A percentile compares a stretch with the other conserved stretches of the same genome.
phyloP scores from a whole-genome alignment of 1,139 yeast genomes.

The Scheffersomyces lignicola region DNA sequence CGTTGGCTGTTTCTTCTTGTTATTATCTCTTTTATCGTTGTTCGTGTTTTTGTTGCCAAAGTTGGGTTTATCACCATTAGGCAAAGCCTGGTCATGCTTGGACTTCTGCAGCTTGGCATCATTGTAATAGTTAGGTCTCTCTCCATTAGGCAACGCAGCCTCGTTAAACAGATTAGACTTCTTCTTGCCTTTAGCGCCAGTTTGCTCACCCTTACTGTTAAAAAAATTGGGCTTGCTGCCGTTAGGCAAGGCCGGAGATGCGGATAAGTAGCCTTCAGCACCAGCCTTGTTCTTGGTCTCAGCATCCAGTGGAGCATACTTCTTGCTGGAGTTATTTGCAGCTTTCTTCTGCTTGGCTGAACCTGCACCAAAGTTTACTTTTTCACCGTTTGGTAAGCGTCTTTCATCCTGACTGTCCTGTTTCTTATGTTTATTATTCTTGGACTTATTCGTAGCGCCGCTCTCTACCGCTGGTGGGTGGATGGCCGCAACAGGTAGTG shows the following conservation, averaged over 20 bases:
- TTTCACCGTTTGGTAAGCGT: constrained; percentile 42
- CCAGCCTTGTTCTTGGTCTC: constrained; percentile 6
- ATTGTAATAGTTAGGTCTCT: constrained; percentile 27
- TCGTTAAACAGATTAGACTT: constrained; percentile 5
- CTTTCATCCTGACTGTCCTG: constrained; percentile 21
- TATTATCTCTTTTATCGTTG: constrained; percentile 15
- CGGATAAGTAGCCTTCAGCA: neutral
- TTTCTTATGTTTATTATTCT: constrained; percentile 3
- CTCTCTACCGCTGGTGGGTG: neutral
- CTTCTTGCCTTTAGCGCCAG: constrained; percentile 4
- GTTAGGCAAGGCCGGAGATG: constrained; percentile 26
- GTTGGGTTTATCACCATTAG: constrained; percentile 34
- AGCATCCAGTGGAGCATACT: constrained; percentile 7
- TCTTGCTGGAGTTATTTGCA: constrained; percentile 8
- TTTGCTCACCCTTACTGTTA: constrained; percentile 17
- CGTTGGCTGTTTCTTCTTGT: constrained; percentile 18
- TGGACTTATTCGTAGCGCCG: constrained; percentile 4
- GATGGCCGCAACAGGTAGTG: neutral
- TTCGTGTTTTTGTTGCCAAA: constrained; percentile 18
- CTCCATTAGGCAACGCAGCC: constrained; percentile 29
- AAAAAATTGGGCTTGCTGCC: constrained; percentile 35
- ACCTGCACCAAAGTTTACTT: constrained; percentile 40
- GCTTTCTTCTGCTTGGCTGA: constrained; percentile 10
- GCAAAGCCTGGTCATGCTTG: constrained; percentile 18
- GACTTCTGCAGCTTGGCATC: constrained; percentile 5